Percentiles rank a stretch among this genome's conserved stretches.
phyloP scores from a whole-genome alignment of 2,329 filamentous ascomycete genomes.

The Xylariaceae sp. region DNA sequence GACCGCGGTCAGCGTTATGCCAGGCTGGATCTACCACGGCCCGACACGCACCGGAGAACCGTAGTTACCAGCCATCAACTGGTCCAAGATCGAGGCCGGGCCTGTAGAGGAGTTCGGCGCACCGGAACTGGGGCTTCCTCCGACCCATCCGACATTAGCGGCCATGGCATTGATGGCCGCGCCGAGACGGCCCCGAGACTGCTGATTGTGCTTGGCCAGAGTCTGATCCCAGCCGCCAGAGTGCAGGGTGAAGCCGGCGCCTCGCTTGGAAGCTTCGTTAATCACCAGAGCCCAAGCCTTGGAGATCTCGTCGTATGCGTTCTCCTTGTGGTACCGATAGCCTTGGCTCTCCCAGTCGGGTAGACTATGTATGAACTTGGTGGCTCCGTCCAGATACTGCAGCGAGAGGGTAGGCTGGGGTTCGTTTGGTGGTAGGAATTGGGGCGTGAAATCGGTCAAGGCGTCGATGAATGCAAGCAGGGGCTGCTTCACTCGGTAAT shows the following conservation, averaged over 20 bases:
- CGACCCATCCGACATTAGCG: conserved; percentile 72
- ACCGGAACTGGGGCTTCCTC: conserved; percentile 25
- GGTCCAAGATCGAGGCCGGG: conserved; percentile 52
- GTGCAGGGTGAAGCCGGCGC: conserved; percentile 82
- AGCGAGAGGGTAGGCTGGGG: conserved; percentile 75
- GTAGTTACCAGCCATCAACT: conserved; percentile 54
- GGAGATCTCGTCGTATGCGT: conserved; percentile 91
- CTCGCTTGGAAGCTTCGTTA: conserved; percentile 81
- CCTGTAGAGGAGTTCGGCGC: conserved; percentile 27
- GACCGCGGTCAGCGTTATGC: too few species aligned
- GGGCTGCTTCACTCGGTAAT: conserved; percentile 81
- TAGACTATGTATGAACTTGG: conserved; percentile 79
- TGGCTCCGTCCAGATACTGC: conserved; percentile 82
- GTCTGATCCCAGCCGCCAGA: conserved; percentile 90
- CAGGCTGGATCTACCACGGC: conserved; percentile 40
- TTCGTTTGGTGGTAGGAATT: conserved; percentile 90
- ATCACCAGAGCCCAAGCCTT: conserved; percentile 91
- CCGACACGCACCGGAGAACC: conserved; percentile 54
- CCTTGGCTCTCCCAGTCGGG: conserved; percentile 86
- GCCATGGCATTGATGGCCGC: conserved; percentile 72
- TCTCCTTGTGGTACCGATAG: conserved; percentile 88
- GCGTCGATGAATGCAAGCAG: conserved; percentile 78
- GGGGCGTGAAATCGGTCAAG: conserved; percentile 86
- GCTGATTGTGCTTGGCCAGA: conserved; percentile 78
- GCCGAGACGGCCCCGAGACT: conserved; percentile 73